phyloP scores from a whole-genome alignment of 2,329 filamentous ascomycete genomes.

The Scleromitrula shiraiana region DNA sequence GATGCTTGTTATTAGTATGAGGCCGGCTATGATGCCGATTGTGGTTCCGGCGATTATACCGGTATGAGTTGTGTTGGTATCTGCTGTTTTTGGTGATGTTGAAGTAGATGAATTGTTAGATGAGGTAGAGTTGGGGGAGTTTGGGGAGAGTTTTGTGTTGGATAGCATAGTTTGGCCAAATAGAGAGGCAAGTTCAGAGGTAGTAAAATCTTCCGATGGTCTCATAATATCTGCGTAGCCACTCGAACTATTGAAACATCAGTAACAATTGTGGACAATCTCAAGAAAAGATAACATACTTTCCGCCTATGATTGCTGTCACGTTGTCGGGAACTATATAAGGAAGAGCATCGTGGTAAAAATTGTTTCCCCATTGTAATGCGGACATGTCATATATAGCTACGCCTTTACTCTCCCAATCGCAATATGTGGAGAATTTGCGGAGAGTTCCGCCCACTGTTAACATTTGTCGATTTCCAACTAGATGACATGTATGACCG shows the following conservation, averaged over 20 bases:
- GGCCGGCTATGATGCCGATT: neutral
- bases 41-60: conserved; percentile 3
- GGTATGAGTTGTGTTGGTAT: neutral
- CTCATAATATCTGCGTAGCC: neutral
- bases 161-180: neutral
- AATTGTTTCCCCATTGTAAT: conserved; percentile 28
- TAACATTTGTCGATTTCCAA: conserved; percentile 34
- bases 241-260: neutral
- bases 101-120: neutral
- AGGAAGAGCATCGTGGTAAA: conserved; percentile 19
- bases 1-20: neutral
- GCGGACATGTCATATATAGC: conserved; percentile 29
- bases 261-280: neutral
- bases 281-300: conserved; percentile 6
- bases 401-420: conserved; percentile 29
- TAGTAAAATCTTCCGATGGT: neutral
- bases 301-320: conserved; percentile 26
- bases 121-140: neutral
- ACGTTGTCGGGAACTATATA: conserved; percentile 27
- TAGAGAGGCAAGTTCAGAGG: neutral
- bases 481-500: conserved; percentile 35
- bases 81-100: neutral
- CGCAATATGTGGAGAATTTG: conserved; percentile 20
- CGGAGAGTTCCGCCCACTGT: conserved; percentile 31
- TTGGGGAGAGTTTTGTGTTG: neutral